phyloP scores from a whole-genome alignment of 768 basidiomycete genomes.

The Boletus reticuloceps region DNA sequence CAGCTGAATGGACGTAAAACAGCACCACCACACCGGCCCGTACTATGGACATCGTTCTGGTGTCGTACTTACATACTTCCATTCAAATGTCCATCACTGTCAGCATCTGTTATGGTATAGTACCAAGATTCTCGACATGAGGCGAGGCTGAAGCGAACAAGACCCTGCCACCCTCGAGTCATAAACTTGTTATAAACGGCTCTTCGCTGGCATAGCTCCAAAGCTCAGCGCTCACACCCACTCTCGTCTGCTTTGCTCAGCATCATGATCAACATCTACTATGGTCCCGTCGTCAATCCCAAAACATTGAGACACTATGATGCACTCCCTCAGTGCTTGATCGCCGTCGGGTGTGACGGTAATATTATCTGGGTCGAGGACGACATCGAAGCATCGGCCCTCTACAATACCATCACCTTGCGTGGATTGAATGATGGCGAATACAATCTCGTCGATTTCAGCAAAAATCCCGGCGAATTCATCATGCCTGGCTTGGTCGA shows the following conservation, averaged over 20 bases:
- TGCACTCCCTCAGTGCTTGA: constrained; percentile 50
- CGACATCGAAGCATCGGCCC: constrained; percentile 44
- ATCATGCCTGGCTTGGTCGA: constrained; percentile 87
- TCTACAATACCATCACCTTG: constrained; percentile 50
- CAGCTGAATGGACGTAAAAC: no score
- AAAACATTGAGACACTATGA: constrained; percentile 40
- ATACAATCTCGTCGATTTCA: constrained; percentile 34
- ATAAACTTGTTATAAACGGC: not conserved
- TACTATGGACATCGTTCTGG: no score
- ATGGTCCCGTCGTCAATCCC: constrained; percentile 59
- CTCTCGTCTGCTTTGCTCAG: not conserved
- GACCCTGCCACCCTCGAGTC: not conserved
- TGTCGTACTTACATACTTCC: no score
- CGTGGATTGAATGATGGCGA: constrained; percentile 44
- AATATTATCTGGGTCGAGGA: constrained; percentile 71
- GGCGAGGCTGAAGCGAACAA: constrained; percentile 1
- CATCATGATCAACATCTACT: constrained; percentile 40
- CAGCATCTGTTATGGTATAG: no score
- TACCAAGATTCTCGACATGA: not conserved
- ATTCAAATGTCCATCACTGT: no score
- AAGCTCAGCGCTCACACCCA: no score
- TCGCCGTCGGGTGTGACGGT: constrained; percentile 50
- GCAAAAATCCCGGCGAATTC: constrained; percentile 51
- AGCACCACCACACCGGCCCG: no score
- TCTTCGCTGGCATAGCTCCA: not conserved